Percentiles rank a stretch among this genome's conserved stretches.
Conservation (phyloP, 1,284 basidiomycete genomes). For the Cystobasidium pallidum region DNA sequence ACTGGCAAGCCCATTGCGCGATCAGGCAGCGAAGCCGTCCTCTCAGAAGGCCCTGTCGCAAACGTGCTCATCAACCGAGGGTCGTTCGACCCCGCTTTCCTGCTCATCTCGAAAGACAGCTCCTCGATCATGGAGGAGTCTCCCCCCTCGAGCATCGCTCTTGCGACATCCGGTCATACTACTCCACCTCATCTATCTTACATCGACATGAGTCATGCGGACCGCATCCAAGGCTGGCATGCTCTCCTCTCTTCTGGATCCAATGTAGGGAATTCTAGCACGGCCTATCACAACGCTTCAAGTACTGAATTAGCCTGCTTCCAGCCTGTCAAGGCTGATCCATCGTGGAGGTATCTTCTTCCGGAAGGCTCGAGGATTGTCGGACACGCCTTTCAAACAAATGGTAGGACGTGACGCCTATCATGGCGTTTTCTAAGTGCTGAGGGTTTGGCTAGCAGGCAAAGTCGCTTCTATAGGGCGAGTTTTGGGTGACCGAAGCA, state of each 20-base stretch:
- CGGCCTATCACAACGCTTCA: too few relatives aligned
- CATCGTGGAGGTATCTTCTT: neutral
- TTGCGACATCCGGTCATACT: neutral
- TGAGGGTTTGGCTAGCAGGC: constrained; percentile 15
- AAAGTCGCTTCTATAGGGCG: constrained; percentile 74
- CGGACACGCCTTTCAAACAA: constrained; percentile 47
- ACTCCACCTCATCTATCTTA: constrained; percentile 5
- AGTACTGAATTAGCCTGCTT: neutral
- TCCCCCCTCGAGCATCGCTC: neutral
- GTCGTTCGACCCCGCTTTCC: constrained; percentile 4
- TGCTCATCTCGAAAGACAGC: constrained; percentile 18
- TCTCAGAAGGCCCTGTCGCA: neutral
- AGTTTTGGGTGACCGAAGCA: constrained; percentile 82
- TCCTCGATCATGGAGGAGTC: neutral
- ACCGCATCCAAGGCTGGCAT: constrained; percentile 19
- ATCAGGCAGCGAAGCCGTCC: constrained; percentile 50
- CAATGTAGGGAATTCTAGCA: constrained; percentile 1
- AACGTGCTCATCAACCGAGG: constrained; percentile 1
- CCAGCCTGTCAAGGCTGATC: constrained; percentile 19
- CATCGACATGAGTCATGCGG: neutral
- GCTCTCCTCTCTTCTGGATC: constrained; percentile 22
- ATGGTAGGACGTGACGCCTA: constrained; percentile 36
- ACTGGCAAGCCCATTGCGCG: constrained; percentile 64
- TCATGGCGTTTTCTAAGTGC: neutral
- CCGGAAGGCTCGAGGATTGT: constrained; percentile 7